A percentile compares a stretch with the other conserved stretches of the same genome.
Evolutionary conservation across 2,329 filamentous ascomycete species (phyloP).

Genomic region (Penicillium italicum): DNA sequence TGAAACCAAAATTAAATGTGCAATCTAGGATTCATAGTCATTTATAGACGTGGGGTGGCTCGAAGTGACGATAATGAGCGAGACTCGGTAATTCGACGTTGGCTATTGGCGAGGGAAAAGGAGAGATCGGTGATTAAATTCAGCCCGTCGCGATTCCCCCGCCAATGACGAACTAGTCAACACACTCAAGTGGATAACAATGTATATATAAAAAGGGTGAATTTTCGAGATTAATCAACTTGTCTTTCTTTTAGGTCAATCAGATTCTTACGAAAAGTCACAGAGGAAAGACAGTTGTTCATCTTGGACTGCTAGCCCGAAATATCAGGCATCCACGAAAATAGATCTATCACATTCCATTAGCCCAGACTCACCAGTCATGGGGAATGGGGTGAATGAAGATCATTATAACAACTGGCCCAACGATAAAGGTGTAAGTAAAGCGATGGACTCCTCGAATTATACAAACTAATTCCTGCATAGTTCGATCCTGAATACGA

Average conservation of each 20-base stretch:
- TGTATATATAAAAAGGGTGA: neutral
- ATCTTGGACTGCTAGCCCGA: neutral
- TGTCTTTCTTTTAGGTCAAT: neutral
- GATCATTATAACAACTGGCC: slow-evolving; percentile 48
- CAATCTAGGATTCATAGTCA: neutral
- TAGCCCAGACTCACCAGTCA: neutral
- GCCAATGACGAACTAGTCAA: slow-evolving; percentile 1
- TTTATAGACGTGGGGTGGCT: neutral
- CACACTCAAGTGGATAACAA: too few relatives aligned
- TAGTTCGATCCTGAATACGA: slow-evolving; percentile 68
- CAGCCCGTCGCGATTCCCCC: slow-evolving; percentile 22
- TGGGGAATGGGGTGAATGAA: neutral
- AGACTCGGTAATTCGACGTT: slow-evolving; percentile 4
- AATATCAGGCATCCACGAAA: neutral
- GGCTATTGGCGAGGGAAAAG: slow-evolving; percentile 2
- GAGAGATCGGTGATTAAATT: neutral
- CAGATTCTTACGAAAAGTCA: neutral
- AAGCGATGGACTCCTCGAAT: neutral
- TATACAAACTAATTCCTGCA: slow-evolving; percentile 11
- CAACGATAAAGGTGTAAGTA: slow-evolving; percentile 49
- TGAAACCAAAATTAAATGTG: neutral
- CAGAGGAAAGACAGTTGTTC: too few relatives aligned
- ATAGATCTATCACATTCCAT: neutral
- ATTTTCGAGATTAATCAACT: neutral
- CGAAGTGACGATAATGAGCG: neutral